Conservation (phyloP, 345 rosid species). For the Citrus maxima region DNA sequence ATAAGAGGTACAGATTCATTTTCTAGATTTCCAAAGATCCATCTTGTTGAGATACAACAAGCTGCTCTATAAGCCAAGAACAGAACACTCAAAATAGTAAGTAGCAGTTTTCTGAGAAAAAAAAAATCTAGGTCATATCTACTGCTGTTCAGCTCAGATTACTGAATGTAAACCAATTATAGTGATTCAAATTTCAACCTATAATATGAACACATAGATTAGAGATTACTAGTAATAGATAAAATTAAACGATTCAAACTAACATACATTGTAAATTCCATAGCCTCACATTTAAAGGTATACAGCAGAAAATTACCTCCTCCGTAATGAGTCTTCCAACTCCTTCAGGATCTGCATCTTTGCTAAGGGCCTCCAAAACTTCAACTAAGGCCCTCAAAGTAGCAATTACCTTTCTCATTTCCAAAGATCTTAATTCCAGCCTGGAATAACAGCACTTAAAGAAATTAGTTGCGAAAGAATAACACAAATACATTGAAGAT, state of each 20-base stretch:
- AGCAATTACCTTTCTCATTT: conserved; percentile 81
- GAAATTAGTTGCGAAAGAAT: not conserved
- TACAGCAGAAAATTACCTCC: conserved; percentile 53
- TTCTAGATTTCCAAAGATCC: not conserved
- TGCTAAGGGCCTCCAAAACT: conserved; percentile 85
- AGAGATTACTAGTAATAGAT: not conserved
- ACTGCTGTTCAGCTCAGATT: not conserved
- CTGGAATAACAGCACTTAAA: conserved; percentile 24
- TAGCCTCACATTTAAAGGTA: not conserved
- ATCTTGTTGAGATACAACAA: conserved; percentile 4
- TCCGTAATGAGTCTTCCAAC: conserved; percentile 81
- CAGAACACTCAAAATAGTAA: conserved; percentile 1
- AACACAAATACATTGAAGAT: not conserved
- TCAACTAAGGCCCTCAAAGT: conserved; percentile 85
- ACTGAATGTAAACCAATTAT: not conserved
- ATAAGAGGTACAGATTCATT: not conserved
- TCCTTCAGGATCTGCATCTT: conserved; percentile 84
- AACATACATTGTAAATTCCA: not conserved
- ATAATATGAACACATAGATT: not conserved
- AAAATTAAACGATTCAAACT: not conserved
- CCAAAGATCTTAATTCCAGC: conserved; percentile 34
- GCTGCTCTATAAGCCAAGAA: not conserved
- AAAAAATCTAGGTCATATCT: not conserved
- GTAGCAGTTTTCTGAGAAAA: not conserved
- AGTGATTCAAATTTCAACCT: not conserved